Evolutionary conservation across 345 rosid species (phyloP), one percentile per base, ranked within the genome.

Genomic region (Dipteronia dyeriana): DNA sequence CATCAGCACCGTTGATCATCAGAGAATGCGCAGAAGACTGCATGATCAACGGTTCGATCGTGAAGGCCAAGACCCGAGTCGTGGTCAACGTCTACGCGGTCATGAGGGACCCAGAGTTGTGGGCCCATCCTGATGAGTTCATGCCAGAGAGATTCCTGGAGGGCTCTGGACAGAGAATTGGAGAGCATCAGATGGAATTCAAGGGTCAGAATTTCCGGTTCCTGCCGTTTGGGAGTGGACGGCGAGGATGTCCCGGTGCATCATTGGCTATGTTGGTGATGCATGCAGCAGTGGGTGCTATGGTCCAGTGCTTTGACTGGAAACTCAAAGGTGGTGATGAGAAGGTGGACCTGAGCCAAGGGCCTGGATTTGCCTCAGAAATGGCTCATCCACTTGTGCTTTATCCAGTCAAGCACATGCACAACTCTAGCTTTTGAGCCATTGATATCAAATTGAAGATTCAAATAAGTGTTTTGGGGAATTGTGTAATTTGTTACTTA

Each of bases 141-240:
- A 16, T 66, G 9, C 89, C 87, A 4, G 85, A 79, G 57, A 76
- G 87, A 53, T 84, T 86, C 64, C 1, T 79, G 66, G 85, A 78
- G 10, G 45, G 60, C 1, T 84, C 83, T 1, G 54, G 25, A 0
- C 81, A 84, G 82, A 80, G 60, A 67, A 82, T 84, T 9, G 86
- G 83, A 1, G 87, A 86, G 78, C 89, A 88, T 68, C 86, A 86
- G 69, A 83, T 88, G 90, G 94, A 88, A 67, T 79, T 68, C 41
- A 87, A 89, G 70, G 92, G 91, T 22, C 92, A 87, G 19, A 88
- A 88, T 76, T 90, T 87, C 70, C 73, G 90, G 4, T 91, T 79
- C 59, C 85, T 91, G 43, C 89, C 90, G 2, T 89, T 87, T 2
- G 95, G 92, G 7, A 89, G 95, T 29, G 90, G 92, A 6, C 80